A percentile compares a stretch with the other conserved stretches of the same genome.
Conservation (phyloP, 2,329 filamentous ascomycete species). For the Stemphylium vesicarium region DNA sequence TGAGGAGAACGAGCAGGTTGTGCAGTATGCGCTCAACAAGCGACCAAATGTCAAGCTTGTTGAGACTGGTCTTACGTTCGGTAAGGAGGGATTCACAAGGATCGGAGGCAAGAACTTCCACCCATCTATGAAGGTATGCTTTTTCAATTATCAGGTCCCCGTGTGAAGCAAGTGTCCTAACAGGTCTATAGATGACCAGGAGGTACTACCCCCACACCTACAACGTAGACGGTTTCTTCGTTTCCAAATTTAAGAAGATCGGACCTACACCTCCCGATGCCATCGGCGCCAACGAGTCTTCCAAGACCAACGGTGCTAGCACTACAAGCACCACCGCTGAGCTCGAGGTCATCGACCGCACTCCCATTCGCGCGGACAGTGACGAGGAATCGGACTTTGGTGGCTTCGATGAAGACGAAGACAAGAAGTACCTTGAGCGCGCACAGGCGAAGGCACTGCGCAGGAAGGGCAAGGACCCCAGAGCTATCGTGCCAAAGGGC, state of each 20-base stretch:
- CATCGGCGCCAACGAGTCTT: conserved; percentile 43
- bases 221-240: conserved; percentile 92
- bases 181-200: conserved; percentile 29
- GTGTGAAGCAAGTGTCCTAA: not conserved
- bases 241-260: conserved; percentile 95
- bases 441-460: conserved; percentile 52
- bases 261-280: conserved; percentile 73
- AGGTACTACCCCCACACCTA: conserved; percentile 48
- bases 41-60: conserved; percentile 94
- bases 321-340: conserved; percentile 52
- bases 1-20: conserved; percentile 92
- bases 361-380: conserved; percentile 63
- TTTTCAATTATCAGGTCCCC: conserved; percentile 54
- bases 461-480: conserved; percentile 57
- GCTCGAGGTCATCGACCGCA: conserved; percentile 67
- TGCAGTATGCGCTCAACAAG: conserved; percentile 89
- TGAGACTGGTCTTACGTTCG: conserved; percentile 87
- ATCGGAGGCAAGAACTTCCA: conserved; percentile 94
- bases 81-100: conserved; percentile 88
- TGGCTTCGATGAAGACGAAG: conserved; percentile 59
- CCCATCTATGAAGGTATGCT: conserved; percentile 70
- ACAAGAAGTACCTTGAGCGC: conserved; percentile 55
- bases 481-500: conserved; percentile 37
- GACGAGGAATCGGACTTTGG: conserved; percentile 54
- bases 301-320: conserved; percentile 42